Evolutionary conservation across 306 rosid genomes (phyloP), one percentile per base, ranked within the genome.

Genomic region (Ceratonia siliqua): DNA sequence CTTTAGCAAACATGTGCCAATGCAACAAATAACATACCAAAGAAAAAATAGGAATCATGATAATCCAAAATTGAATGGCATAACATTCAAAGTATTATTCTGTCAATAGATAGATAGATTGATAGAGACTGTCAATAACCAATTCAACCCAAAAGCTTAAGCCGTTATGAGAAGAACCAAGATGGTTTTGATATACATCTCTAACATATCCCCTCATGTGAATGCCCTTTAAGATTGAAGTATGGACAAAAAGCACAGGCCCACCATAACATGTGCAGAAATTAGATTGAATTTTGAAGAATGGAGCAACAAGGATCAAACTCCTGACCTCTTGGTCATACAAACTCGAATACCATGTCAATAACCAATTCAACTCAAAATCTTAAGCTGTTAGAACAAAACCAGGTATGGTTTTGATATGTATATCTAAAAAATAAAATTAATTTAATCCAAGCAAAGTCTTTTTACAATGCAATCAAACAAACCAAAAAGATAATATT

Each of bases 1-100:
- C 59, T 65, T 82, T n/a, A 76, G 76, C 58, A 78, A 74, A 68
- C 32, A 65, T n/a, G 17, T 62, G 32, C 2, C 49, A 5, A 62
- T 38, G 3, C 6, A 14, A 20, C 68, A 62, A 62, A 36, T 20
- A 35, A 11, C 30, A 20, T 11, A 36, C 14, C 32, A 62, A 36
- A 18, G 32, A 10, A 1, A 4, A 62, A 36, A 42, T 5, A 36
- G 49, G 30, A 11, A 36, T 20, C 32, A 38, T 36, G 12, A 18
- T 5, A 5, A 38, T 36, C 22, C n/a, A 62, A 28, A 36, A 62
- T 35, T 62, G 30, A 36, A 62, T 5, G 0, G 3, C 5, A 18
- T 18, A 14, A 62, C 28, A 18, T 24, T 5, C 14, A 0, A 13
- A 45, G 20, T 45, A 42, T 14, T 14, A 14, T 45, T 45, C 4